Evolutionary conservation across 371 early-diverging fungal species (phyloP), one percentile per base, ranked within the genome.

Genomic region (Mucor circinelloides): DNA sequence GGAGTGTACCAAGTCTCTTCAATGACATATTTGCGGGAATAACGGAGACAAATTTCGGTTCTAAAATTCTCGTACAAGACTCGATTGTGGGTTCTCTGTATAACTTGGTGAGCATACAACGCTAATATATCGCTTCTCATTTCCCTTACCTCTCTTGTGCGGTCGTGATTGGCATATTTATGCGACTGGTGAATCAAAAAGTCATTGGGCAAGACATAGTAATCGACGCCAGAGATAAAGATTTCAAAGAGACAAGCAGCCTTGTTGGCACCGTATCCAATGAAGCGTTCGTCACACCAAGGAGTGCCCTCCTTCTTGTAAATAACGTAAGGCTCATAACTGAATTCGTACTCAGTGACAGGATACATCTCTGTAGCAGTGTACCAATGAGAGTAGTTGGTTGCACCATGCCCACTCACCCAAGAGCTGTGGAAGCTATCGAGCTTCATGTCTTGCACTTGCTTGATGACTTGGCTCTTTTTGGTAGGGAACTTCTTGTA

Each of bases 191-290:
- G 88, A 38, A 87, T 85, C 58, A 86, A 72, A 67, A 81, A 87
- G 67, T 86, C 87, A 28, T 74, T 60, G 3, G 88, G 87, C 38
- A 87, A 66, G 10, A 86, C 85, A 60, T 72, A 83, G 54, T 83
- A 85, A 60, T 87, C 85, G 30, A 84, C 66, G 13, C 88, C 88
- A 8, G 87, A 84, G 36, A 87, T 73, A 60, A 80, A 87, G 21
- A 86, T 77, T 60, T 87, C 88, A 68, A 79, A 87, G 13, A 87
- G 70, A 61, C 88, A 87, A 17, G 88, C 88, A 36, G 87, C 87
- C 66, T 87, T 87, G 65, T 87, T 87, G 44, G 86, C 83, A 63
- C 88, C 88, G 68, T 87, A 87, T 7, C 88, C 88, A 52, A 86
- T 81, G 63, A 87, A 87, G 25, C 88, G 74, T 63, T 87, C 88